Conservation (phyloP, 257 asterid genomes). For the Fraxinus pennsylvanica region DNA sequence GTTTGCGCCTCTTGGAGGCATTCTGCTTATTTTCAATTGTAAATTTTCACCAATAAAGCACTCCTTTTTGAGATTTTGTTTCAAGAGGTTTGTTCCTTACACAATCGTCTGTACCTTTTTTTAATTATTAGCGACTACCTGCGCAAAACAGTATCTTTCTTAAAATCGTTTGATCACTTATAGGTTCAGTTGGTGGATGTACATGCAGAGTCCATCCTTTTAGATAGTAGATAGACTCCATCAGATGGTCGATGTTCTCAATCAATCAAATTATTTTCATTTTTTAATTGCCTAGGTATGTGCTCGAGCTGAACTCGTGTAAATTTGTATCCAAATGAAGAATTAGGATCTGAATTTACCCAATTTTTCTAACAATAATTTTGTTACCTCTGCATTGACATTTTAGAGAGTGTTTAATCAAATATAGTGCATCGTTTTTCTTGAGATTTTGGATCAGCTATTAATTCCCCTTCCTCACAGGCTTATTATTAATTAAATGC, state of each 20-base stretch:
- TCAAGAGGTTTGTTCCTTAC: no score
- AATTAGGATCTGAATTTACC: neutral
- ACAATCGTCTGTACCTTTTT: no score
- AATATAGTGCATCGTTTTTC: constrained; percentile 17
- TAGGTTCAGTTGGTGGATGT: neutral
- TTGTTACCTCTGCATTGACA: neutral
- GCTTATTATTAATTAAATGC: constrained; percentile 58
- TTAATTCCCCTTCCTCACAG: constrained; percentile 43
- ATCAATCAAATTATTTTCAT: neutral
- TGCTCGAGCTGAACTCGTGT: neutral
- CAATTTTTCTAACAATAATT: neutral
- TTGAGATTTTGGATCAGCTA: constrained; percentile 9
- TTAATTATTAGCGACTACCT: no score
- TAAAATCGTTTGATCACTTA: neutral
- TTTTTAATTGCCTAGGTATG: neutral
- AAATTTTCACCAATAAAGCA: no score
- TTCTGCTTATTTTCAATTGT: no score
- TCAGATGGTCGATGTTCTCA: constrained; percentile 1
- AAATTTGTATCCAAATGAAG: neutral
- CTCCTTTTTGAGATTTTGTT: no score
- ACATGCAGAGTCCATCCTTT: neutral
- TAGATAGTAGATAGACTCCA: no score
- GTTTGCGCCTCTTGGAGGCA: no score
- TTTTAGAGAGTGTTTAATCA: constrained; percentile 4
- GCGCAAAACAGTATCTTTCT: no score